These are phyloP conservation scores for Draba incana DNA, from an alignment of 345 rosid genomes.

Conservation along the genomic window DNA sequence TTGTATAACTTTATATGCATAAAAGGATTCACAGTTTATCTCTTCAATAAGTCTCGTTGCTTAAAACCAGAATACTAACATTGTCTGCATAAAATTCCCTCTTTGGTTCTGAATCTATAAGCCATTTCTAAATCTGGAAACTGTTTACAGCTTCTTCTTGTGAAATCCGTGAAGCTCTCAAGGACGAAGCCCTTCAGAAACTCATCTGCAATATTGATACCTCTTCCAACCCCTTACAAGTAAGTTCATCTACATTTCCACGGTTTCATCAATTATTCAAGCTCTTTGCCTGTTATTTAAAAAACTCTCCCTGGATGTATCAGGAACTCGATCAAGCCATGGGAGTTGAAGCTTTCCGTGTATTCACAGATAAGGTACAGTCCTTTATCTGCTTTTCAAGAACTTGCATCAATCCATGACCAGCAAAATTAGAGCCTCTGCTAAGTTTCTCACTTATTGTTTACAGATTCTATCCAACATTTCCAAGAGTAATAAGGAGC, in stretches of 20 bases:
- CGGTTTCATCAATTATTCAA: too few relatives aligned
- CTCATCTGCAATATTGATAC: constrained; percentile 39
- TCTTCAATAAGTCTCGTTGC: too few relatives aligned
- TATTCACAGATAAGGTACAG: constrained; percentile 38
- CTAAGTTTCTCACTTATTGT: constrained; percentile 27
- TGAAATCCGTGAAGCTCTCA: constrained; percentile 41
- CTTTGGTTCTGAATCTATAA: too few relatives aligned
- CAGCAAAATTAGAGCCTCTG: constrained; percentile 13
- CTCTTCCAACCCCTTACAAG: constrained; percentile 35
- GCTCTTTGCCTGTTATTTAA: too few relatives aligned
- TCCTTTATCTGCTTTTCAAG: not conserved
- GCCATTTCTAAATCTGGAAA: not conserved
- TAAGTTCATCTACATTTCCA: constrained; percentile 8
- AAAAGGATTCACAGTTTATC: too few relatives aligned
- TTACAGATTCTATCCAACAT: constrained; percentile 38
- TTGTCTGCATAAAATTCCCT: too few relatives aligned
- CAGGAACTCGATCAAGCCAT: not conserved
- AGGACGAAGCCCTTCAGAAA: constrained; percentile 38
- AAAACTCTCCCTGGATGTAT: too few relatives aligned
- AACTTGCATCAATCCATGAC: constrained; percentile 6
- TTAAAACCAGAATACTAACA: too few relatives aligned
- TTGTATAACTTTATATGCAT: too few relatives aligned
- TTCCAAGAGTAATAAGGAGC: constrained; percentile 23
- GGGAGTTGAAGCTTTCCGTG: constrained; percentile 38
- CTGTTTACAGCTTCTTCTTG: constrained; percentile 39